phyloP scores from a whole-genome alignment of 805 yeast genomes.

The Candida taoyuanica region DNA sequence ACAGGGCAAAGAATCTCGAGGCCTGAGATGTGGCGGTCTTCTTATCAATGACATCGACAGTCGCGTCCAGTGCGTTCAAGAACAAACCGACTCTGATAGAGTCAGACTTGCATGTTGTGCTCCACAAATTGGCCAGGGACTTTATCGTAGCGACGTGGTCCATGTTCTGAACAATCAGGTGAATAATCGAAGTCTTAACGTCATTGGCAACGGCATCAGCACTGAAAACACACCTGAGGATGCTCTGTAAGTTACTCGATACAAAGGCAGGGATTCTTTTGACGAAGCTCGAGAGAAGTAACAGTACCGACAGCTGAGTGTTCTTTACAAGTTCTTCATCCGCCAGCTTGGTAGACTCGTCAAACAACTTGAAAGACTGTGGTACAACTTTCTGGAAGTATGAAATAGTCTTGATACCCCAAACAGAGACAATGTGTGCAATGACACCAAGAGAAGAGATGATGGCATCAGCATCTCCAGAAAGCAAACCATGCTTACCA shows the following conservation, averaged over 20 bases:
- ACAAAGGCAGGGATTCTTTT: constrained; percentile 85
- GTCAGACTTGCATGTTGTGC: constrained; percentile 32
- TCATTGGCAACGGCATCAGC: constrained; percentile 55
- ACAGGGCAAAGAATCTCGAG: constrained; percentile 59
- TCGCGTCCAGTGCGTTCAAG: constrained; percentile 59
- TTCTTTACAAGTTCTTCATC: constrained; percentile 29
- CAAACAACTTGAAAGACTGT: constrained; percentile 61
- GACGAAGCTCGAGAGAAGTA: constrained; percentile 68
- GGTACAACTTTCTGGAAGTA: constrained; percentile 81
- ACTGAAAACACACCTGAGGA: constrained; percentile 52
- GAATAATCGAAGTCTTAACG: constrained; percentile 58
- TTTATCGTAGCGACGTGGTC: constrained; percentile 60
- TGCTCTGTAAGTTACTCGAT: constrained; percentile 58
- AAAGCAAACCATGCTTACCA: constrained; percentile 51
- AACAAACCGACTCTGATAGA: constrained; percentile 61
- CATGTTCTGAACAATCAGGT: constrained; percentile 58
- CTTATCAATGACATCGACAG: constrained; percentile 65
- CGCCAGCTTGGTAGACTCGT: constrained; percentile 25
- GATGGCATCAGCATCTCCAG: constrained; percentile 52
- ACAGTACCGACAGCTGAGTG: constrained; percentile 65
- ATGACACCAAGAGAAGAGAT: constrained; percentile 72
- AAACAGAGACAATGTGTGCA: constrained; percentile 59
- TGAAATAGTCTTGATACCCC: constrained; percentile 86
- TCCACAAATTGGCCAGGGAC: constrained; percentile 63
- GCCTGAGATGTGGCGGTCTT: constrained; percentile 72